These are phyloP conservation scores for Candida wancherniae DNA, from an alignment of 805 yeast species.

Conservation along the genomic window DNA sequence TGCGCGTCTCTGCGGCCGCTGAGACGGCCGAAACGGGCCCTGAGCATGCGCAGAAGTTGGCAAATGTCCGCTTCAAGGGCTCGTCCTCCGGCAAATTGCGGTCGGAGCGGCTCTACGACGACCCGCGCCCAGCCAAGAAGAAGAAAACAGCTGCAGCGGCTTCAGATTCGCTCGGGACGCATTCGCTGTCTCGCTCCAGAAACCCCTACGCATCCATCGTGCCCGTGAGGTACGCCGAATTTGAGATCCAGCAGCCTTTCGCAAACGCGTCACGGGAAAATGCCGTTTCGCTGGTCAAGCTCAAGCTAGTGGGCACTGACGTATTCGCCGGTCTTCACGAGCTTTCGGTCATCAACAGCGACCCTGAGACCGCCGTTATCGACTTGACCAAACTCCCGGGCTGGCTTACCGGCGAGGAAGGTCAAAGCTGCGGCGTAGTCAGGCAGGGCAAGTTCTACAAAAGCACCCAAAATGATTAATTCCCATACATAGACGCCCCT, in stretches of 20 bases:
- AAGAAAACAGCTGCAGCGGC: slow-evolving; percentile 12
- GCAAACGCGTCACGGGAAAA: slow-evolving; percentile 7
- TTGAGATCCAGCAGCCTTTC: slow-evolving; percentile 32
- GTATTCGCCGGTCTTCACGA: slow-evolving; percentile 77
- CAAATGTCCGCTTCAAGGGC: slow-evolving; percentile 63
- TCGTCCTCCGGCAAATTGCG: slow-evolving; percentile 30
- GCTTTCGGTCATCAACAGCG: slow-evolving; percentile 37
- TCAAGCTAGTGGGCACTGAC: slow-evolving; percentile 58
- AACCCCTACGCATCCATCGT: slow-evolving; percentile 48
- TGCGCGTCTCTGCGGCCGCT: slow-evolving; percentile 2
- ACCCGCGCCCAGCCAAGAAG: slow-evolving; percentile 20
- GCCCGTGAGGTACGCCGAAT: slow-evolving; percentile 54
- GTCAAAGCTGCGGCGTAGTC: slow-evolving; percentile 45
- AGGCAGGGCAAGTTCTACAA: slow-evolving; percentile 7
- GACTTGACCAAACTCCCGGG: slow-evolving; percentile 60
- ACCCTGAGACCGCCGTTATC: slow-evolving; percentile 33
- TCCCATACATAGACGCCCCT: not conserved
- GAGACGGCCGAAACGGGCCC: slow-evolving; percentile 11
- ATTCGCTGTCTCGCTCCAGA: slow-evolving; percentile 7
- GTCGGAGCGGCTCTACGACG: slow-evolving; percentile 38
- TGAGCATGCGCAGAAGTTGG: slow-evolving; percentile 34
- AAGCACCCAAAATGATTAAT: not conserved
- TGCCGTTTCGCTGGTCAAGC: slow-evolving; percentile 20
- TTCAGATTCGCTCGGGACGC: not conserved
- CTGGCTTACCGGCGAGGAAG: slow-evolving; percentile 78